These are phyloP conservation scores for Hygrophila difformis DNA, from an alignment of 257 asterid species.

Conservation along the genomic window DNA sequence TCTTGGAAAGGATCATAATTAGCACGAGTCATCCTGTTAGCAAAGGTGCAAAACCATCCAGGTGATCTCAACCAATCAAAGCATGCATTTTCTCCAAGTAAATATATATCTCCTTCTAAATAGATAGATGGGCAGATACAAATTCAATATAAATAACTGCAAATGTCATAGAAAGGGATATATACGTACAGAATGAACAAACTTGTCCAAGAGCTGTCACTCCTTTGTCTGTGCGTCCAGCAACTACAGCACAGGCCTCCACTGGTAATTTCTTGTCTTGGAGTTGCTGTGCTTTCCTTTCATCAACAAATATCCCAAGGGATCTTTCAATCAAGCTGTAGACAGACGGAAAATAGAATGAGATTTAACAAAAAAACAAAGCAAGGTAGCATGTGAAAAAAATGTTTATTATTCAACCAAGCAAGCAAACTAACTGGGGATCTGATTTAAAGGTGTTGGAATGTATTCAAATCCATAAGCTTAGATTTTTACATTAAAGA, in stretches of 20 bases:
- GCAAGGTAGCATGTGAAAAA: not conserved
- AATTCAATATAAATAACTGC: too few relatives aligned
- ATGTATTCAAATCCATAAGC: too few relatives aligned
- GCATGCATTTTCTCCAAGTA: conserved; percentile 1
- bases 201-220: conserved; percentile 79
- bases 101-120: conserved; percentile 6
- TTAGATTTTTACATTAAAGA: too few relatives aligned
- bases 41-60: conserved; percentile 6
- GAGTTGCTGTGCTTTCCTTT: conserved; percentile 56
- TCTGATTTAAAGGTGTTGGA: too few relatives aligned
- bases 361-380: conserved; percentile 3
- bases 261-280: conserved; percentile 72
- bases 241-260: conserved; percentile 70
- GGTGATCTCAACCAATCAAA: conserved; percentile 6
- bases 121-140: too few relatives aligned
- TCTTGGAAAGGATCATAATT: not conserved
- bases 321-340: conserved; percentile 65
- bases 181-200: conserved; percentile 80
- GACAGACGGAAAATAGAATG: conserved; percentile 5
- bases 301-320: conserved; percentile 82
- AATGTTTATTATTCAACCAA: too few relatives aligned
- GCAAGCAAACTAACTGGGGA: too few relatives aligned
- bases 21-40: not conserved
- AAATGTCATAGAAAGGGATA: conserved; percentile 4
- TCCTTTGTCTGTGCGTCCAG: conserved; percentile 99